Evolutionary conservation across 2,329 filamentous ascomycete species (phyloP), one percentile per base, ranked within the genome.

Genomic region (Harringtonia lauricola): DNA sequence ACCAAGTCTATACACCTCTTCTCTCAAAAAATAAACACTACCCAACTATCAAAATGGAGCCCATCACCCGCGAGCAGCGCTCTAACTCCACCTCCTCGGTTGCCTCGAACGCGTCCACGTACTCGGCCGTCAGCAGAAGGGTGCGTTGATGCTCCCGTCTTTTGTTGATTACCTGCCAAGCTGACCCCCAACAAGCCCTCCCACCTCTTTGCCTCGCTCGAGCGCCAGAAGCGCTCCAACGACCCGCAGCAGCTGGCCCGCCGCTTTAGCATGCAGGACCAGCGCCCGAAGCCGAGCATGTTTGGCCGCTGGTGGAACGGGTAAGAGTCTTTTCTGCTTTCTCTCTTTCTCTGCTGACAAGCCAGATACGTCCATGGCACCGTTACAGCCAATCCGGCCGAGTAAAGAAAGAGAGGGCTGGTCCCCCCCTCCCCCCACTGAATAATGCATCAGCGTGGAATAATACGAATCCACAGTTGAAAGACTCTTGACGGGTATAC

Each of bases 291-390:
- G 40, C 55, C 65, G 1, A 73, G 73, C 34, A 59, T 77, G 49
- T 60, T 78, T 41, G 70, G 70, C 43, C 63, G 67, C 48, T 66
- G 76, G 62, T 79, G 76, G 70, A 66, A 75, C 51, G 75, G 68
- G 74, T 78, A 58, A 42, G 70, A 26, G 30, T 37, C 9, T 29
- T 17, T 19, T 30, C 13, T 36, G 22, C 21, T 19, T 30, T 18
- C 24, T 26, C 24, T 10, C 24, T 26, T 26, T 26, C 10, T 26
- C 10, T 26, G 33, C n/a, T 14, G 17, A 18, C 14, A 35, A 18
- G 3, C 24, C 24, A 26, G 24, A 6, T 26, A 26, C 10, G 24
- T 26, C 24, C 10, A 26, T 10, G 24, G 10, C 24, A 26, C 10
- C 24, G 24, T 10, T 7, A 10, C 7, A 26, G 6, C 24, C 24